Percentiles rank a stretch among this genome's conserved stretches.
Conservation (phyloP, 2,329 filamentous ascomycete species). For the Orbilia brochopaga region DNA sequence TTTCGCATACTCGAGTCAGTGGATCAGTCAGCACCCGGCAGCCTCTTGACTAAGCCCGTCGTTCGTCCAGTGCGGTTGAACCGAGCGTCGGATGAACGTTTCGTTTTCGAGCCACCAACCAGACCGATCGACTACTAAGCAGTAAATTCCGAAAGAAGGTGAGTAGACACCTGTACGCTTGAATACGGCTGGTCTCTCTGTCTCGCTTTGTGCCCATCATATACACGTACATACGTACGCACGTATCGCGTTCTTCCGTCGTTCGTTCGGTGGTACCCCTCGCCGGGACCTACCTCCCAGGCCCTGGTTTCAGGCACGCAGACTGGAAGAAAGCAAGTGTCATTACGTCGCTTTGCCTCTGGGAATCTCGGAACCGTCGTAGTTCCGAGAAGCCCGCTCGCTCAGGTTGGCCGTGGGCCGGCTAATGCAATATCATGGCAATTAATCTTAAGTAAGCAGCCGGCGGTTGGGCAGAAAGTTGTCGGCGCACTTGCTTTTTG, state of each 20-base stretch:
- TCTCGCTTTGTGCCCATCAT: conserved; percentile 49
- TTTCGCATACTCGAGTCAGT: conserved; percentile 23
- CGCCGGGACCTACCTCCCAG: conserved; percentile 5
- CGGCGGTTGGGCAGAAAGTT: conserved; percentile 48
- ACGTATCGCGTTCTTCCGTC: too few species aligned
- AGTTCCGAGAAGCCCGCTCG: conserved; percentile 33
- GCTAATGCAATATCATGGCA: conserved; percentile 24
- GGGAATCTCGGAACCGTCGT: conserved; percentile 30
- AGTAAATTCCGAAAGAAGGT: conserved; percentile 20
- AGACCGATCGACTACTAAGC: background rate
- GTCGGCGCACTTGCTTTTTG: conserved; percentile 7
- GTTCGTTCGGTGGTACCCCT: background rate
- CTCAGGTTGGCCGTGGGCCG: too few species aligned
- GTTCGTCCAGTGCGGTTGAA: conserved; percentile 33
- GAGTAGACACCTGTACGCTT: conserved; percentile 12
- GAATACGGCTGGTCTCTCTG: conserved; percentile 13
- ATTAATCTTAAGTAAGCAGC: conserved; percentile 51
- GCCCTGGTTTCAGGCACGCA: conserved; percentile 26
- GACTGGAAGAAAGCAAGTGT: conserved; percentile 37
- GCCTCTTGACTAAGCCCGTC: conserved; percentile 43
- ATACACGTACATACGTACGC: too few species aligned
- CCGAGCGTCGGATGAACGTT: conserved; percentile 26
- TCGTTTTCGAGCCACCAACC: background rate
- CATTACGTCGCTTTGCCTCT: conserved; percentile 46
- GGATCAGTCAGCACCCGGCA: conserved; percentile 47